Conservation (phyloP, 2,329 filamentous ascomycete genomes). For the Amauroascus verrucosus region DNA sequence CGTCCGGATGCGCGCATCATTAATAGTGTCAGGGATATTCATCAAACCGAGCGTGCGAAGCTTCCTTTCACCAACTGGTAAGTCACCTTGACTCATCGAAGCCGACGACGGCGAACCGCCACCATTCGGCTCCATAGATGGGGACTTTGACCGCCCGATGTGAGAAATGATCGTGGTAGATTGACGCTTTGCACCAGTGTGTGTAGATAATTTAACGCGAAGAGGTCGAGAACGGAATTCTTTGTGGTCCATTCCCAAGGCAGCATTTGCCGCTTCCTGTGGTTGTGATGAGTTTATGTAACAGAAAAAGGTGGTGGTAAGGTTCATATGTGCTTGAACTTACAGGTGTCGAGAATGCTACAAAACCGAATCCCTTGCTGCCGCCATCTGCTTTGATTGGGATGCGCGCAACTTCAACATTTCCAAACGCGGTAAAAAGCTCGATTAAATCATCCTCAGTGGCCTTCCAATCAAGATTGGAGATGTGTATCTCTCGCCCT, state of each 20-base stretch:
- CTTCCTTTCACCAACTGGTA: conserved; percentile 36
- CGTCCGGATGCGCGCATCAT: conserved; percentile 67
- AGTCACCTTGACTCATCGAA: conserved; percentile 36
- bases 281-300: not conserved
- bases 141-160: conserved; percentile 28
- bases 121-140: conserved; percentile 29
- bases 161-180: conserved; percentile 38
- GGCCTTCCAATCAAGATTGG: conserved; percentile 52
- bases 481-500: conserved; percentile 73
- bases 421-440: conserved; percentile 65
- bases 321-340: too few relatives aligned
- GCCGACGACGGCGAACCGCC: conserved; percentile 24
- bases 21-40: conserved; percentile 84
- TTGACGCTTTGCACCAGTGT: conserved; percentile 35
- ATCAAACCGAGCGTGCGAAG: conserved; percentile 71
- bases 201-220: conserved; percentile 49
- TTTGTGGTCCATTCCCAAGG: conserved; percentile 58
- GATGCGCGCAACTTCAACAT: conserved; percentile 61
- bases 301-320: not conserved
- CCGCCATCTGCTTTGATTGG: conserved; percentile 57
- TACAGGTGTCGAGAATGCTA: conserved; percentile 61
- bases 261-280: conserved; percentile 54
- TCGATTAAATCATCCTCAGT: conserved; percentile 59
- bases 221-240: conserved; percentile 59
- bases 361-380: conserved; percentile 67